These are phyloP conservation scores for Ophiosphaerella herpotricha DNA, from an alignment of 2,329 filamentous ascomycete species.

Conservation along the genomic window DNA sequence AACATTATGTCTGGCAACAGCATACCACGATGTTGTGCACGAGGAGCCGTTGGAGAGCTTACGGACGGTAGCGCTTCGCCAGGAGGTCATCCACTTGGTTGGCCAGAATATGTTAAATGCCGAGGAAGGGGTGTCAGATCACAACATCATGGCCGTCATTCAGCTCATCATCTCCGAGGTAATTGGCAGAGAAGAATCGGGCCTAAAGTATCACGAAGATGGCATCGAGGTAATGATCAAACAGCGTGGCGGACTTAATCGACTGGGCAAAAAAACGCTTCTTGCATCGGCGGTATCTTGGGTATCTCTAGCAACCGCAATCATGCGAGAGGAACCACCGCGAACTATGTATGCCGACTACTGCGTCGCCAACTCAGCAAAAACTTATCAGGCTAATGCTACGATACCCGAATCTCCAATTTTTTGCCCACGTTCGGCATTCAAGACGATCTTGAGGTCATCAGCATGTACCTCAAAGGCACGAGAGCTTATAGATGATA, in stretches of 20 bases:
- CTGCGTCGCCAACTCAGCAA: slow-evolving; percentile 16
- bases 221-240: slow-evolving; percentile 39
- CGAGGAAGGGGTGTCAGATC: slow-evolving; percentile 30
- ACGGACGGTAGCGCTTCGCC: slow-evolving; percentile 35
- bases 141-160: slow-evolving; percentile 42
- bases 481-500: slow-evolving; percentile 31
- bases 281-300: slow-evolving; percentile 40
- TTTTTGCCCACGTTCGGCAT: slow-evolving; percentile 34
- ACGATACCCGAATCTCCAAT: slow-evolving; percentile 44
- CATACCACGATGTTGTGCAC: slow-evolving; percentile 38
- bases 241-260: slow-evolving; percentile 39
- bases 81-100: slow-evolving; percentile 43
- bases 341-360: slow-evolving; percentile 33
- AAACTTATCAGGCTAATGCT: slow-evolving; percentile 19
- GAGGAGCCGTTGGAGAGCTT: slow-evolving; percentile 31
- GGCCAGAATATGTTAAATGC: slow-evolving; percentile 30
- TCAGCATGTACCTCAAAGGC: slow-evolving; percentile 15
- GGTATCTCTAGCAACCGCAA: slow-evolving; percentile 38
- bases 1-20: slow-evolving; percentile 42
- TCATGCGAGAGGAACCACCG: slow-evolving; percentile 37
- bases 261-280: slow-evolving; percentile 37
- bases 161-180: slow-evolving; percentile 44
- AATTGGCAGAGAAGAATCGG: slow-evolving; percentile 30
- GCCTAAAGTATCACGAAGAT: slow-evolving; percentile 29
- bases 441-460: slow-evolving; percentile 33